phyloP scores from a whole-genome alignment of 2,329 filamentous ascomycete genomes.

The Xylaria digitata region DNA sequence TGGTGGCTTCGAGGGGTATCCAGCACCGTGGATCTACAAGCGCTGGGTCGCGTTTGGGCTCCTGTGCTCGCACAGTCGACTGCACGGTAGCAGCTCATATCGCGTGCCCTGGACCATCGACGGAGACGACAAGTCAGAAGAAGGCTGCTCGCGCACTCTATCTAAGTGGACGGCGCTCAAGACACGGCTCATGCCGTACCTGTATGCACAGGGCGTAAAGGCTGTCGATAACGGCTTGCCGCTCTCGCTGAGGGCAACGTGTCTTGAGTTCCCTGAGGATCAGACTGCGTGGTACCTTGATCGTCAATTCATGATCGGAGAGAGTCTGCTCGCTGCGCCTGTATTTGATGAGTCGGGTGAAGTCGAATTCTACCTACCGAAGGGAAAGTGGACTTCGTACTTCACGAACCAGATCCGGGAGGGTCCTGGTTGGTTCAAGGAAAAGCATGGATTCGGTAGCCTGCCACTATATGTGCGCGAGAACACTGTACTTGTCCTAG shows the following conservation, averaged over 20 bases:
- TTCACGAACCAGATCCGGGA: slow-evolving; percentile 62
- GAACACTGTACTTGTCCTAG: slow-evolving; percentile 61
- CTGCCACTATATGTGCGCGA: slow-evolving; percentile 69
- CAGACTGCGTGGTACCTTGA: slow-evolving; percentile 75
- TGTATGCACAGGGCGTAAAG: slow-evolving; percentile 58
- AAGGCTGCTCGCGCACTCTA: slow-evolving; percentile 64
- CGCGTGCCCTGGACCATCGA: slow-evolving; percentile 81
- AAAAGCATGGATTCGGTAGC: slow-evolving; percentile 68
- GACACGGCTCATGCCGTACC: slow-evolving; percentile 64
- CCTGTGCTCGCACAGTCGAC: slow-evolving; percentile 74
- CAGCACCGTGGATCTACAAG: slow-evolving; percentile 77
- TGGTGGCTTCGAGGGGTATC: slow-evolving; percentile 76
- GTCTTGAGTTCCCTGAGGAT: slow-evolving; percentile 77
- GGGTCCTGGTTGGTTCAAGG: slow-evolving; percentile 68
- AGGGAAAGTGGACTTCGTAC: slow-evolving; percentile 60
- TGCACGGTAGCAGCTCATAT: slow-evolving; percentile 77
- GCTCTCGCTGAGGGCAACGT: slow-evolving; percentile 71
- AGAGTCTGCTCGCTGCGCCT: slow-evolving; percentile 68
- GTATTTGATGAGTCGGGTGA: slow-evolving; percentile 76
- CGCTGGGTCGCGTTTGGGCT: slow-evolving; percentile 82
- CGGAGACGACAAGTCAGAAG: slow-evolving; percentile 66
- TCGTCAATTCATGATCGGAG: slow-evolving; percentile 79
- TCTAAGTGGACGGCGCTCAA: slow-evolving; percentile 62
- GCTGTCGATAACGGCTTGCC: slow-evolving; percentile 65
- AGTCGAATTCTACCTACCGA: slow-evolving; percentile 73